These are phyloP conservation scores for Chaetomium sp. DNA, from an alignment of 2,329 filamentous ascomycete species.

Conservation along the genomic window DNA sequence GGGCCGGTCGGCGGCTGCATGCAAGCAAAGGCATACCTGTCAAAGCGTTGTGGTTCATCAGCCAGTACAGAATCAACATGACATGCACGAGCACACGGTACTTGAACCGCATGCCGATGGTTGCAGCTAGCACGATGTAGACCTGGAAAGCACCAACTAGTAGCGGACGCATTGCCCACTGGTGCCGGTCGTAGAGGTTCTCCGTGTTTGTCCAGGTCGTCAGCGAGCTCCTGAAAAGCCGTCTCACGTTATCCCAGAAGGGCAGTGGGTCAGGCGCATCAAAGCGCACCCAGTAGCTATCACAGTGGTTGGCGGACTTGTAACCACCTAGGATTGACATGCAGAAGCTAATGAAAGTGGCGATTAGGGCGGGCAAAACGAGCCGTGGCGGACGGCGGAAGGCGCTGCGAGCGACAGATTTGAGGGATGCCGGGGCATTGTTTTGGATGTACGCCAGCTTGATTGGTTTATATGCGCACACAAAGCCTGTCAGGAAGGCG, in stretches of 20 bases:
- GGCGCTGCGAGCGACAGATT: constrained; percentile 44
- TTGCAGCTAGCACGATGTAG: constrained; percentile 41
- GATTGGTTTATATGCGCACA: constrained; percentile 48
- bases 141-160: constrained; percentile 45
- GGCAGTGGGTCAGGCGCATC: constrained; percentile 39
- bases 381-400: constrained; percentile 47
- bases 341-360: constrained; percentile 43
- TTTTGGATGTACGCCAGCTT: constrained; percentile 41
- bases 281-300: constrained; percentile 46
- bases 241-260: constrained; percentile 38
- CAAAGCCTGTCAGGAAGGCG: constrained; percentile 49
- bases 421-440: constrained; percentile 38
- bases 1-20: neutral
- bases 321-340: constrained; percentile 44
- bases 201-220: constrained; percentile 44
- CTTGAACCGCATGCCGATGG: constrained; percentile 41
- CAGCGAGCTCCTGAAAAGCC: constrained; percentile 40
- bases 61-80: constrained; percentile 43
- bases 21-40: constrained; percentile 33
- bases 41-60: constrained; percentile 38
- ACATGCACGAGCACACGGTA: constrained; percentile 40
- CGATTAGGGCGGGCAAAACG: constrained; percentile 45
- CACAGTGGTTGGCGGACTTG: constrained; percentile 39
- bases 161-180: constrained; percentile 47
- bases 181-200: constrained; percentile 48